Conservation (phyloP, 306 rosid species). For the Cicer judaicum region DNA sequence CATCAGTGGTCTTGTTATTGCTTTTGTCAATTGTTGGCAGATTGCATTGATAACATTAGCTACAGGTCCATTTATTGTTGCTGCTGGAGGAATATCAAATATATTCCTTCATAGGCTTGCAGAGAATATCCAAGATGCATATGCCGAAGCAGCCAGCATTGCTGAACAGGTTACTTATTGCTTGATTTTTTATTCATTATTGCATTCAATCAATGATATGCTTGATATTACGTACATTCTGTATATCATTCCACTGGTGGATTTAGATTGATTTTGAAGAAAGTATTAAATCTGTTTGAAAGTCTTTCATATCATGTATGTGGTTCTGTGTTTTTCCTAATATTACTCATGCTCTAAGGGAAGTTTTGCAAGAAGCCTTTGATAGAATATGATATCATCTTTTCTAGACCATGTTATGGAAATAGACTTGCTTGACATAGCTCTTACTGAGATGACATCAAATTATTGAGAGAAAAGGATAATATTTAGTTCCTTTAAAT, state of each 20-base stretch:
- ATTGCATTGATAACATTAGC: slow-evolving; percentile 93
- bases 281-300: slow-evolving; percentile 10
- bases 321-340: slow-evolving; percentile 11
- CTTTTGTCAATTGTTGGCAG: slow-evolving; percentile 97
- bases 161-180: slow-evolving; percentile 92
- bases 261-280: slow-evolving; percentile 32
- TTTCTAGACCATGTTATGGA: slow-evolving; percentile 13
- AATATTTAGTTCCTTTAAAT: slow-evolving; percentile 14
- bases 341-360: slow-evolving; percentile 15
- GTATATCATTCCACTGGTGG: slow-evolving; percentile 14
- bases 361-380: slow-evolving; percentile 5
- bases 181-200: slow-evolving; percentile 22
- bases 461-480: neutral
- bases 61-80: slow-evolving; percentile 98
- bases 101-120: slow-evolving; percentile 99
- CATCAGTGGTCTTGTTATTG: slow-evolving; percentile 95
- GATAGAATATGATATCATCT: slow-evolving; percentile 5
- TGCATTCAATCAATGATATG: slow-evolving; percentile 19
- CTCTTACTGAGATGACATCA: slow-evolving; percentile 4
- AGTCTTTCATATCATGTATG: slow-evolving; percentile 27
- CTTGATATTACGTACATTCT: slow-evolving; percentile 2
- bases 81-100: slow-evolving; percentile 99
- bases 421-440: slow-evolving; percentile 22
- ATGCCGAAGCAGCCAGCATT: slow-evolving; percentile 99
- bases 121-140: slow-evolving; percentile 99